These are phyloP conservation scores for Xerocomus amazonicus DNA, from an alignment of 1,284 basidiomycete genomes.

Conservation along the genomic window DNA sequence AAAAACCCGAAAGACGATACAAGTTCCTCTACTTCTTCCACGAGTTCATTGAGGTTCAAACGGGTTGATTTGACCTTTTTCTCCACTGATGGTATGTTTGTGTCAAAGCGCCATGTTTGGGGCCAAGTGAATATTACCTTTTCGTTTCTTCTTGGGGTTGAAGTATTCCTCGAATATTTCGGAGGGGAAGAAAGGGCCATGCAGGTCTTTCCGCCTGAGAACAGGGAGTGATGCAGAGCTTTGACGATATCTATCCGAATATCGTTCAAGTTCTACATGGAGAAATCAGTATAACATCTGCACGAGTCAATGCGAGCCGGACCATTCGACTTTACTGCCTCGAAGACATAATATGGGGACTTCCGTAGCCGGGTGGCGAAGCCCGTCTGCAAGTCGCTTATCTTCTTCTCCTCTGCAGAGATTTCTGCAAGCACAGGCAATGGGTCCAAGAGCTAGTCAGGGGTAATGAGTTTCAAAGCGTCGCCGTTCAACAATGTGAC, in stretches of 20 bases:
- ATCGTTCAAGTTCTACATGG: slow-evolving; percentile 60
- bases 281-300: slow-evolving; percentile 1
- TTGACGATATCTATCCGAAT: slow-evolving; percentile 77
- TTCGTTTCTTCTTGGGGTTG: slow-evolving; percentile 65
- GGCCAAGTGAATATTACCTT: slow-evolving; percentile 32
- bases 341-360: slow-evolving; percentile 72
- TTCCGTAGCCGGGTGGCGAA: slow-evolving; percentile 59
- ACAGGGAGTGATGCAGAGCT: slow-evolving; percentile 55
- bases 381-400: slow-evolving; percentile 63
- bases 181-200: slow-evolving; percentile 73
- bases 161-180: slow-evolving; percentile 75
- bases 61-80: slow-evolving; percentile 39
- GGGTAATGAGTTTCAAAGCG: slow-evolving; percentile 18
- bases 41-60: slow-evolving; percentile 62
- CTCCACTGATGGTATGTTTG: slow-evolving; percentile 26
- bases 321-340: slow-evolving; percentile 65
- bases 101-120: background rate
- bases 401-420: slow-evolving; percentile 58
- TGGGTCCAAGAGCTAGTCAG: slow-evolving; percentile 50
- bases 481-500: slow-evolving; percentile 16
- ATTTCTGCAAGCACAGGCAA: slow-evolving; percentile 63
- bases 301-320: background rate
- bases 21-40: slow-evolving; percentile 60
- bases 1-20: slow-evolving; percentile 33
- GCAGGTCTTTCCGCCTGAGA: slow-evolving; percentile 64